Evolutionary conservation across 2,329 filamentous ascomycete genomes (phyloP), one percentile per base, ranked within the genome.

Genomic region (Claviceps citrina): DNA sequence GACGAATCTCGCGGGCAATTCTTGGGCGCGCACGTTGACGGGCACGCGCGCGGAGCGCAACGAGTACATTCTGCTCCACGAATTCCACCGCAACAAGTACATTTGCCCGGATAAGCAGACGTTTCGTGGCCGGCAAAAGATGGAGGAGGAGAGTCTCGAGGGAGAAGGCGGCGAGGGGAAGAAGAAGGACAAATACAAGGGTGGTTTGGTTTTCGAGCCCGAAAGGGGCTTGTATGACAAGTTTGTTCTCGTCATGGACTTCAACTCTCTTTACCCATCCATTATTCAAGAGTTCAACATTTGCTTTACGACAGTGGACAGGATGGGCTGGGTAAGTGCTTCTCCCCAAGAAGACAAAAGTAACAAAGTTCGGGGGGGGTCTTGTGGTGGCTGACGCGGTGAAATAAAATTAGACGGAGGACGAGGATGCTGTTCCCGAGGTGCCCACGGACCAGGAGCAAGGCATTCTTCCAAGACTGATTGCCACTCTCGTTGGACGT

Each of bases 281-380:
- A 96, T 98, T 54, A 98, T 98, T 45, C 93, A 98, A 56, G 93
- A 98, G 70, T 98, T 79, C 66, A 98, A 98, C 62, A 98, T 98
- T 51, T 98, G 93, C 67, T 98, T 98, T 62, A 98, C 91, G 2
- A 98, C 93, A 0, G 86, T 98, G 6, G 84, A 96, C 45, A 73
- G 91, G 50, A 68, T 73, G 31, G 67, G 73, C 44, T 64, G 80
- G 51, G 81, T 85, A 71, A 66, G 77, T 61, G 18, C 19, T 35
- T 31, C 31, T 12, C 7, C 8, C 22, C 5, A 10, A 15, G 12
- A 13, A 16, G 13, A 8, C 10, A 8, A 9, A 7, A 30, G 22
- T 20, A 27, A 27, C 6, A 27, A 27, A 10, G 4, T 8, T 8
- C 22, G 5, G 8, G 5, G 22, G 22, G 22, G 10, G 5, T 27